Conservation (phyloP, 768 basidiomycete species). For the Tricholoma bakamatsutake region DNA sequence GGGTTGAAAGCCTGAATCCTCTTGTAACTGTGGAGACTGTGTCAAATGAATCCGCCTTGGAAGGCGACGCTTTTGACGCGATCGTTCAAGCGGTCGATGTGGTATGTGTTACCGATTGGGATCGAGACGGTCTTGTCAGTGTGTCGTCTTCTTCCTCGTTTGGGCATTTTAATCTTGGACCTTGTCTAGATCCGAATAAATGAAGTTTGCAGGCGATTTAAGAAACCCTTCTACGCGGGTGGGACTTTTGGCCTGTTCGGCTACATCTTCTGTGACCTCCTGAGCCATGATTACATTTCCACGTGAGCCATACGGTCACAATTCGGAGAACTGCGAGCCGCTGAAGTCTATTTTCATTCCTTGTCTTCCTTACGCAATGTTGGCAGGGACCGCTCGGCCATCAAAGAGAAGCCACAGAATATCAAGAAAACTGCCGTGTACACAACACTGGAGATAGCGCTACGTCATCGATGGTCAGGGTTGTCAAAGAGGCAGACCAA, state of each 20-base stretch:
- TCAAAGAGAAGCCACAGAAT: conserved; percentile 53
- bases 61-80: conserved; percentile 47
- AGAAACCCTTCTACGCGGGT: conserved; percentile 86
- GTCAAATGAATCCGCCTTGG: conserved; percentile 41
- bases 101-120: conserved; percentile 82
- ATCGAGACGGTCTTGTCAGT: conserved; percentile 66
- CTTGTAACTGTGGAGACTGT: conserved; percentile 77
- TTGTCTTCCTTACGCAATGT: conserved; percentile 8
- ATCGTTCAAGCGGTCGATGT: conserved; percentile 69
- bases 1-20: conserved; percentile 89
- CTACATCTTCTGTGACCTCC: conserved; percentile 92
- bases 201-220: conserved; percentile 64
- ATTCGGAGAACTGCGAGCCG: conserved; percentile 8
- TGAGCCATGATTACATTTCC: conserved; percentile 79
- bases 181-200: conserved; percentile 65
- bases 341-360: conserved; percentile 3
- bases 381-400: conserved; percentile 56
- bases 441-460: conserved; percentile 52
- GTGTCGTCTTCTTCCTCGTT: conserved; percentile 7
- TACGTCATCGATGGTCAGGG: conserved; percentile 63
- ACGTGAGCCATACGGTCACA: conserved; percentile 49
- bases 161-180: conserved; percentile 7
- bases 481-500: conserved; percentile 75
- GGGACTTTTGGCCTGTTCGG: conserved; percentile 87
- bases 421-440: conserved; percentile 61